Evolutionary conservation across 192 early-diverging fungal species (phyloP).

Genomic region (Tieghemiomyces parasiticus): DNA sequence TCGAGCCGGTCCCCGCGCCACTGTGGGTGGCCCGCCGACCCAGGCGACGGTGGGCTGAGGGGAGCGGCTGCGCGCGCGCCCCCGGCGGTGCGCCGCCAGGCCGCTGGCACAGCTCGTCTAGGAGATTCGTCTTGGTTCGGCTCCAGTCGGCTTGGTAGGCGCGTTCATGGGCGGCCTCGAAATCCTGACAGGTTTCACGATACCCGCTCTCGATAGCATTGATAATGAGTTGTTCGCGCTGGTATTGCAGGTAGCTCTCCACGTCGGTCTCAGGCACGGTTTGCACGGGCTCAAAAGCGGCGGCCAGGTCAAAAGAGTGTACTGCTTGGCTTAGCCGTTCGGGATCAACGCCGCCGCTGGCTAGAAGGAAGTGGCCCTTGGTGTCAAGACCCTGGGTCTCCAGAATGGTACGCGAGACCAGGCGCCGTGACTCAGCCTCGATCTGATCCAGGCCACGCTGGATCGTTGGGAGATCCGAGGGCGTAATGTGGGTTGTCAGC

Average conservation of each 20-base stretch:
- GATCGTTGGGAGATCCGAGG: constrained; percentile 53
- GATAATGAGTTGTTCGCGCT: constrained; percentile 63
- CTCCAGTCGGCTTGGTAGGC: constrained; percentile 56
- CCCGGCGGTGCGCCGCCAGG: constrained; percentile 12
- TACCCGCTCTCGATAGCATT: constrained; percentile 55
- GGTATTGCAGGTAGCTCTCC: constrained; percentile 54
- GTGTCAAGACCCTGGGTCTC: constrained; percentile 18
- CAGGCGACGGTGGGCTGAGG: background rate
- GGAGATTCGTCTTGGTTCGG: constrained; percentile 48
- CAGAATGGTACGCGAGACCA: constrained; percentile 32
- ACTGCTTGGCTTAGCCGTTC: constrained; percentile 42
- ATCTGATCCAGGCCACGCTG: constrained; percentile 82
- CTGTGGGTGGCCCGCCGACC: background rate
- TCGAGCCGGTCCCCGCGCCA: background rate
- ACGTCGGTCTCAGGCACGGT: constrained; percentile 70
- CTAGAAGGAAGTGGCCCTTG: constrained; percentile 51
- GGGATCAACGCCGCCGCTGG: constrained; percentile 64
- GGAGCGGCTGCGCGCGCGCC: background rate
- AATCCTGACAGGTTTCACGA: constrained; percentile 48
- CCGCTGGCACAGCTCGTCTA: constrained; percentile 72
- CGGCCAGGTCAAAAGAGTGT: constrained; percentile 46
- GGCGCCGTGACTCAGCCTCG: constrained; percentile 63
- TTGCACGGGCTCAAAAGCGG: constrained; percentile 58
- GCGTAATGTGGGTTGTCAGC: constrained; percentile 55
- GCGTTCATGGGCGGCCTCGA: constrained; percentile 40